phyloP scores from a whole-genome alignment of 768 basidiomycete species.

The Gloeopeniophorella convolvens region DNA sequence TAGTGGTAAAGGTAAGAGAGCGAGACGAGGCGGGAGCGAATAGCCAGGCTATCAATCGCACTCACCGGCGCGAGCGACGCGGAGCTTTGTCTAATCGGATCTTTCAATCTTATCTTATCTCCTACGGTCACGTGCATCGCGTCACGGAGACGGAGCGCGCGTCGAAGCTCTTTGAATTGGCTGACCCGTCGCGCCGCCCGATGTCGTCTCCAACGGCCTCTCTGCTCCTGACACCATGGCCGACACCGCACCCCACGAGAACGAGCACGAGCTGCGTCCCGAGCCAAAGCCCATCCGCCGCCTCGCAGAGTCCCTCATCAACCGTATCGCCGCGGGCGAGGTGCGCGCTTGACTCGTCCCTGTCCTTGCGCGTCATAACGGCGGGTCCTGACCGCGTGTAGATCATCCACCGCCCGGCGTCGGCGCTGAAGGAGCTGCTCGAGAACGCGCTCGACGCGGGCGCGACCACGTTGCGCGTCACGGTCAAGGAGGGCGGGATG shows the following conservation, averaged over 20 bases:
- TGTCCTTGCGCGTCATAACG: slow-evolving; percentile 26
- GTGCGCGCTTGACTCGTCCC: slow-evolving; percentile 28
- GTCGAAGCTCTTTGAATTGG: too few relatives aligned
- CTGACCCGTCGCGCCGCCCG: too few relatives aligned
- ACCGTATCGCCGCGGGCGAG: slow-evolving; percentile 46
- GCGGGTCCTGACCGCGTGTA: slow-evolving; percentile 26
- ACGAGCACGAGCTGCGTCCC: too few relatives aligned
- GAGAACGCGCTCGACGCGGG: slow-evolving; percentile 97
- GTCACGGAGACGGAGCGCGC: too few relatives aligned
- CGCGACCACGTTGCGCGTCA: slow-evolving; percentile 77
- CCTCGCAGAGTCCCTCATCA: slow-evolving; percentile 19
- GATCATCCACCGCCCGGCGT: slow-evolving; percentile 88
- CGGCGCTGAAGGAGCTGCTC: slow-evolving; percentile 91
- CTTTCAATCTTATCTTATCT: too few relatives aligned
- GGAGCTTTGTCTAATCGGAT: slow-evolving; percentile 14
- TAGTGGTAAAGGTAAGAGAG: not conserved
- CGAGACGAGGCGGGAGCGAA: not conserved
- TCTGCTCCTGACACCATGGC: not conserved
- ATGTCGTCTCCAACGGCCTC: not conserved
- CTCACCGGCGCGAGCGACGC: slow-evolving; percentile 13
- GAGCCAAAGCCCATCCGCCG: slow-evolving; percentile 19
- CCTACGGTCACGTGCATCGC: too few relatives aligned
- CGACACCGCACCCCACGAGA: slow-evolving; percentile 2
- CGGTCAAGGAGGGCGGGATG: slow-evolving; percentile 91
- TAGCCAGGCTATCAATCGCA: too few relatives aligned